phyloP scores from a whole-genome alignment of 1,284 basidiomycete genomes.

The Ceratobasidium sp. region DNA sequence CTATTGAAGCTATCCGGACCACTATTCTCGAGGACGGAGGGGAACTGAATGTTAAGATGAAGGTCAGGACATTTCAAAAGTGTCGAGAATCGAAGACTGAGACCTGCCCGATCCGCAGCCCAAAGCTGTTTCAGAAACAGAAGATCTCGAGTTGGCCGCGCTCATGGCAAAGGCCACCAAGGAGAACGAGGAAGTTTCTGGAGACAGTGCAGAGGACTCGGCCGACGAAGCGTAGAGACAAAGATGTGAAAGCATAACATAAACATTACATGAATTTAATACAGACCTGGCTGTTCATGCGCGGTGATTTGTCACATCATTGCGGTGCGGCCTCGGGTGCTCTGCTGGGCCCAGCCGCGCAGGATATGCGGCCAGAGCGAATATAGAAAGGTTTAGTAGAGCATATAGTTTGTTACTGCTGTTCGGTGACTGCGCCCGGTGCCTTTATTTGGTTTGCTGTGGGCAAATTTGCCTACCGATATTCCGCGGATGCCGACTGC shows the following conservation, averaged over 20 bases:
- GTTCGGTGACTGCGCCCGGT: background rate
- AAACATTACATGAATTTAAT: constrained; percentile 4
- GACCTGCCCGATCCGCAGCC: constrained; percentile 60
- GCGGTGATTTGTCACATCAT: background rate
- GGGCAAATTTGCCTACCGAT: constrained; percentile 17
- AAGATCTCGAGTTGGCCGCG: constrained; percentile 92
- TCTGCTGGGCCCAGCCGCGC: background rate
- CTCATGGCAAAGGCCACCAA: constrained; percentile 92
- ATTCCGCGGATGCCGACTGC: constrained; percentile 30
- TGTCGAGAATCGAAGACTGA: background rate
- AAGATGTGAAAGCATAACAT: background rate
- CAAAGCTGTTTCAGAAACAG: constrained; percentile 95
- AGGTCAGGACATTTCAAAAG: constrained; percentile 60
- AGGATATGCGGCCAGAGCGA: background rate
- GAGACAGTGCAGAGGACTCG: constrained; percentile 78
- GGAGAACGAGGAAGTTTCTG: constrained; percentile 94
- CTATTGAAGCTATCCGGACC: constrained; percentile 88
- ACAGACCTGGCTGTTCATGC: background rate
- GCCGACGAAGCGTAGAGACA: constrained; percentile 49
- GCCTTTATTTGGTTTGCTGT: constrained; percentile 17
- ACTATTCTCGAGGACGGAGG: constrained; percentile 88
- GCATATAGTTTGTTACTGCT: background rate
- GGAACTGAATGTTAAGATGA: constrained; percentile 94
- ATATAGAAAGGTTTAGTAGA: background rate
- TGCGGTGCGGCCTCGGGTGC: background rate